Evolutionary conservation across 768 basidiomycete species (phyloP), one percentile per base, ranked within the genome.

Genomic region (Leccinum imitatum): DNA sequence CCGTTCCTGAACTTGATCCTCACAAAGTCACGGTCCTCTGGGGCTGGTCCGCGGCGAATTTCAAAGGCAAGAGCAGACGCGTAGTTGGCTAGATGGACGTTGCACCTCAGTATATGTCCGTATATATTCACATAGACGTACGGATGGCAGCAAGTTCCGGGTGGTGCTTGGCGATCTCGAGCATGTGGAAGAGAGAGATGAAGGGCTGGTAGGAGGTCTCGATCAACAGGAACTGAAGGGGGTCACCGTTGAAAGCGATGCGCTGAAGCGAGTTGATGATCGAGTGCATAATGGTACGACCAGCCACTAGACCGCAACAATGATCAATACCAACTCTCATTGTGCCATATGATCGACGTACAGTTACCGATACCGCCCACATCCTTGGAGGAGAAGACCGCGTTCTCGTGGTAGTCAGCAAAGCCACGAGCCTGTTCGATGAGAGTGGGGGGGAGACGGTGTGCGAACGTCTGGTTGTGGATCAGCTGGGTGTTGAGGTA

Each of bases 201-300:
- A 95, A 92, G 14, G 93, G 87, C 73, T 94, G 93, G 80, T 95
- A 95, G 63, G 90, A 90, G 15, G 87, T 87, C 76, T 90, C 84
- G 65, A 91, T 79, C 64, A 93, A 71, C 74, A 88, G 79, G 76
- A 95, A 82, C 67, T 90, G 87, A 54, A 94, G 84, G 50, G 90
- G 87, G 76, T 91, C 87, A 62, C 82, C 85, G 67, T 87, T 85
- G 79, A 87, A 90, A 50, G 89, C 84, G 71, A 95, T 87, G 67
- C 85, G 86, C 69, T 89, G 84, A 57, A 95, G 82, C 10, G 90
- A 85, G 56, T 67, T 75, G 54, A 93, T 76, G 73, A 95, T 79
- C 27, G 87, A 85, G 71, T 87, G 82, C 39, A 94, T 76, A 61
- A 92, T 77, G 41, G 91, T 90, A 63, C 89, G 88, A 41, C 90